Conservation (phyloP, 805 yeast genomes). For the Crinitomyces ghanaensis region DNA sequence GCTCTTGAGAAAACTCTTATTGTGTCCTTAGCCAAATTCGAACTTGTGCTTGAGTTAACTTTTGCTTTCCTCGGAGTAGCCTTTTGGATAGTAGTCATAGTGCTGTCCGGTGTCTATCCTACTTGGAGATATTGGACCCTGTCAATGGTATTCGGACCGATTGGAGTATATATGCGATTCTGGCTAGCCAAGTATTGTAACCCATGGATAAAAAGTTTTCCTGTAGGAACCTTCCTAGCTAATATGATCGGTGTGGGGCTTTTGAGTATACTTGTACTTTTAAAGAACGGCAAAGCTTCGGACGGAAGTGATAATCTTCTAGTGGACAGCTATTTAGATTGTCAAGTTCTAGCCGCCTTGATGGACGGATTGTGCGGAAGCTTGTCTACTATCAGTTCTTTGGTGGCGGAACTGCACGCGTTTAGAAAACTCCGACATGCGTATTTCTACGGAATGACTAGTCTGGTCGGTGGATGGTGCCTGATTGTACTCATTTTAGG, state of each 20-base stretch:
- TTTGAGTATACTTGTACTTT: constrained; percentile 33
- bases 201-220: constrained; percentile 40
- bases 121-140: constrained; percentile 63
- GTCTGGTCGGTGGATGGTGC: constrained; percentile 38
- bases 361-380: constrained; percentile 61
- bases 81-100: constrained; percentile 30
- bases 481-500: constrained; percentile 54
- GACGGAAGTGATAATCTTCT: neutral
- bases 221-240: constrained; percentile 40
- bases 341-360: constrained; percentile 45
- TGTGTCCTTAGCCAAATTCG: constrained; percentile 10
- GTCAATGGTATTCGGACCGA: constrained; percentile 54
- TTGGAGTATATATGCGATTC: constrained; percentile 54
- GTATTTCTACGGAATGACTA: constrained; percentile 39
- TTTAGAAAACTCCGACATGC: constrained; percentile 26
- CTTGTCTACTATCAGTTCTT: constrained; percentile 67
- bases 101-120: constrained; percentile 29
- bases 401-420: constrained; percentile 51
- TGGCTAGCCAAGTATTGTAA: constrained; percentile 43
- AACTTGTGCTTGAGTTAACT: constrained; percentile 15
- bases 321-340: constrained; percentile 27
- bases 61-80: constrained; percentile 23
- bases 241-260: constrained; percentile 39
- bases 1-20: constrained; percentile 21
- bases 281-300: constrained; percentile 32